phyloP scores from a whole-genome alignment of 768 basidiomycete species.

The Roridomyces roridus region DNA sequence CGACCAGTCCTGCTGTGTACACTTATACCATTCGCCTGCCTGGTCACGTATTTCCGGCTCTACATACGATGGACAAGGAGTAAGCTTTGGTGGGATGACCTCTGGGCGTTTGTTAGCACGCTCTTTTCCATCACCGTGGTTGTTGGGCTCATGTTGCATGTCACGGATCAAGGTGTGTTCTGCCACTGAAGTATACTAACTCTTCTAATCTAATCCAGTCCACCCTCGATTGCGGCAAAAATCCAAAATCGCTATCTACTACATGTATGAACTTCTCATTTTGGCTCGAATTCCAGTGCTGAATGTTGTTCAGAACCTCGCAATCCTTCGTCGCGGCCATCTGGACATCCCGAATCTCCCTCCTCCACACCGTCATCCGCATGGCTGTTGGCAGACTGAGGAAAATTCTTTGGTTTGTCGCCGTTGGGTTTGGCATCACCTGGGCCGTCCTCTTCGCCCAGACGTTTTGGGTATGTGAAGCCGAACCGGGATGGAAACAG shows the following conservation, averaged over 20 bases:
- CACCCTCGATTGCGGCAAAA: too few relatives aligned
- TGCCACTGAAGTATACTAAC: too few relatives aligned
- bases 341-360: constrained; percentile 43
- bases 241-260: too few relatives aligned
- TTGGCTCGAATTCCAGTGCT: background rate
- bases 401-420: constrained; percentile 29
- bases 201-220: background rate
- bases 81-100: constrained; percentile 4
- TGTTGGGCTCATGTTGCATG: background rate
- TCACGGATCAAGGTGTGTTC: background rate
- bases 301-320: background rate
- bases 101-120: background rate
- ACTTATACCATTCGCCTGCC: background rate
- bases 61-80: background rate
- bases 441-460: constrained; percentile 41
- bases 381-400: constrained; percentile 33
- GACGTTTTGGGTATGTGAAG: constrained; percentile 40
- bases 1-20: background rate
- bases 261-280: too few relatives aligned
- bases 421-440: constrained; percentile 26
- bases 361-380: constrained; percentile 49
- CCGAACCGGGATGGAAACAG: constrained; percentile 31
- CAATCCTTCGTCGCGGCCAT: constrained; percentile 30
- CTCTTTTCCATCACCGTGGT: background rate
- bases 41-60: background rate